Percentiles rank a stretch among this genome's conserved stretches.
Conservation (phyloP, 306 rosid genomes). For the Gastrolobium bilobum region DNA sequence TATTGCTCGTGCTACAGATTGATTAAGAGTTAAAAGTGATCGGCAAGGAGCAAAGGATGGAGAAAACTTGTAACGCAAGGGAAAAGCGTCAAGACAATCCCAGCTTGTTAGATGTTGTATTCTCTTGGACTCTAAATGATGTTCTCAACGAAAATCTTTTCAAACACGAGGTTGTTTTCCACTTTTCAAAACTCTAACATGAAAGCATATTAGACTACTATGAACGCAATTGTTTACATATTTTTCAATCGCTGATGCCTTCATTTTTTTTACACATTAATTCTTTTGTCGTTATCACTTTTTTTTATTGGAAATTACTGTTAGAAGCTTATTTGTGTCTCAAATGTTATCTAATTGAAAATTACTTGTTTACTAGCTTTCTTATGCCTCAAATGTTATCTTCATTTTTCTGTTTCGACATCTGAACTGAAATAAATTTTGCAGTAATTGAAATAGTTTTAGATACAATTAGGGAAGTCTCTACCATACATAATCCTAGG, state of each 20-base stretch:
- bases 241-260: neutral
- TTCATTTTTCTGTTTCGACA: neutral
- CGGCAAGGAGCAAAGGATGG: slow-evolving; percentile 14
- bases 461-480: neutral
- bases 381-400: neutral
- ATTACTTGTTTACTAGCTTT: neutral
- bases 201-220: neutral
- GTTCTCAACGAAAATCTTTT: slow-evolving; percentile 47
- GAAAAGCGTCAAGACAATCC: neutral
- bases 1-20: neutral
- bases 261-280: neutral
- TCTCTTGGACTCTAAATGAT: slow-evolving; percentile 56
- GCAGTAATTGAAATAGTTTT: too few relatives aligned
- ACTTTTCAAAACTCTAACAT: neutral
- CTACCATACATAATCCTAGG: neutral
- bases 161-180: slow-evolving; percentile 45
- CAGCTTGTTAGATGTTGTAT: slow-evolving; percentile 40
- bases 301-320: neutral
- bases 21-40: neutral
- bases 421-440: neutral
- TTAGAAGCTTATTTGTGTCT: neutral
- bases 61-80: neutral
- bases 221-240: neutral
- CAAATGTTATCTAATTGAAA: too few relatives aligned
- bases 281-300: neutral